These are phyloP conservation scores for Phytopythium aichiense DNA, from an alignment of 352 stramenopile genomes.

Conservation along the genomic window DNA sequence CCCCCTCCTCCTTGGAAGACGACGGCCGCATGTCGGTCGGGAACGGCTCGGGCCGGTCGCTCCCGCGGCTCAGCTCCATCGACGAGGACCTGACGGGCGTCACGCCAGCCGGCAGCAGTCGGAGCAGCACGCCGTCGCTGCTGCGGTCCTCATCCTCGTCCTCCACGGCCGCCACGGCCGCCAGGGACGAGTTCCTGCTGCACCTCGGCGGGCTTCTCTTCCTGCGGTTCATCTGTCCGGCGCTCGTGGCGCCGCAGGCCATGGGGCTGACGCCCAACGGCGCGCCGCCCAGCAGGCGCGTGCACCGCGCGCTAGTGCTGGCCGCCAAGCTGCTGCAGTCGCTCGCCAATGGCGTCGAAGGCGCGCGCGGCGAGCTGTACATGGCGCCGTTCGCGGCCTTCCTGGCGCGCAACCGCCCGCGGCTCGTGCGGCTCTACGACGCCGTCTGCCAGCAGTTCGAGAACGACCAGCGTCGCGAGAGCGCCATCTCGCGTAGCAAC, in stretches of 20 bases:
- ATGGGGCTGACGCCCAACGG: constrained; percentile 54
- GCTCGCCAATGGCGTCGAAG: constrained; percentile 74
- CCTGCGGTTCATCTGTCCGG: constrained; percentile 72
- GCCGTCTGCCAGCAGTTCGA: constrained; percentile 66
- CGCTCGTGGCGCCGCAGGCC: constrained; percentile 70
- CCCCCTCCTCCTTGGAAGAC: not conserved
- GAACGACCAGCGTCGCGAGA: constrained; percentile 60
- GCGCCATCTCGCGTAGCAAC: constrained; percentile 54
- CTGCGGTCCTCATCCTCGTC: constrained; percentile 8
- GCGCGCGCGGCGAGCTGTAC: constrained; percentile 53
- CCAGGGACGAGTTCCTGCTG: constrained; percentile 71
- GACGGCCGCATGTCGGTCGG: constrained; percentile 12
- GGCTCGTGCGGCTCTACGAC: constrained; percentile 71
- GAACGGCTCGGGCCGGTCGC: constrained; percentile 23
- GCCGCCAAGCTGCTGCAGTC: constrained; percentile 80
- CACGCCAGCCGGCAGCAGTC: not conserved
- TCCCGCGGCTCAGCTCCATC: constrained; percentile 52
- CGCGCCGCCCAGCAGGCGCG: constrained; percentile 31
- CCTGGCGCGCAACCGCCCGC: constrained; percentile 46
- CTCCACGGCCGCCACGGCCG: constrained; percentile 17
- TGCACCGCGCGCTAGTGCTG: constrained; percentile 69
- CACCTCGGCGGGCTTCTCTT: constrained; percentile 77
- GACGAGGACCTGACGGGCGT: constrained; percentile 41
- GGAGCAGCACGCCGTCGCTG: constrained; percentile 2
- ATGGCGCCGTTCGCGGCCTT: constrained; percentile 81